Conservation (phyloP, 2,329 filamentous ascomycete genomes). For the Byssoonygena ceratinophila region DNA sequence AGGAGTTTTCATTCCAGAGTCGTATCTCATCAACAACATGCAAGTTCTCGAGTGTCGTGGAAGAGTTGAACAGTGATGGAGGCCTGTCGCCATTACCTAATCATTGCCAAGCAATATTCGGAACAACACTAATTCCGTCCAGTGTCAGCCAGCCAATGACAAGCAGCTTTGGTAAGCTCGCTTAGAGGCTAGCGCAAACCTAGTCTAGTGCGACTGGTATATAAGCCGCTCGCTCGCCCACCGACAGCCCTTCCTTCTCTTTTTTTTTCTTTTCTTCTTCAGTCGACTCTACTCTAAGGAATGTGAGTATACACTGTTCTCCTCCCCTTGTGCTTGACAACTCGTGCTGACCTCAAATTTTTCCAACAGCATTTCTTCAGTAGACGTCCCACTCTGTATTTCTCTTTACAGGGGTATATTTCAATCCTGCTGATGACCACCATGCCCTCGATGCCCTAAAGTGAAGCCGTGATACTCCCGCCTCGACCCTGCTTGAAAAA, state of each 20-base stretch:
- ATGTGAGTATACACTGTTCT: constrained; percentile 15
- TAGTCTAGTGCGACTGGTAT: neutral
- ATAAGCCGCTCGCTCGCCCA: neutral
- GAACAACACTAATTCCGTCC: no score
- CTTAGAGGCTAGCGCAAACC: constrained; percentile 4
- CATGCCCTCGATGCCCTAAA: constrained; percentile 79
- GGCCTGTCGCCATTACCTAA: no score
- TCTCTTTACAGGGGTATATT: constrained; percentile 81
- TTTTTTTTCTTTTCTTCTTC: constrained; percentile 12
- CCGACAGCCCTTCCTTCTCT: neutral
- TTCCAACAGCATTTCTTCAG: constrained; percentile 73
- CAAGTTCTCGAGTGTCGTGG: no score
- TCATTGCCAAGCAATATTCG: no score
- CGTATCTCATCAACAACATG: no score
- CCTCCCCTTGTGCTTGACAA: neutral
- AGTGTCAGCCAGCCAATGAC: neutral
- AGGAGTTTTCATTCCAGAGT: no score
- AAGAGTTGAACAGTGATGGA: no score
- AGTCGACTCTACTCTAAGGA: constrained; percentile 19
- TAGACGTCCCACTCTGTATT: constrained; percentile 84
- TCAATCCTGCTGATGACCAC: constrained; percentile 86
- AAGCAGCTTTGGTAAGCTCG: neutral
- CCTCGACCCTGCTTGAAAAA: constrained; percentile 22
- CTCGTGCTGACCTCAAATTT: constrained; percentile 13
- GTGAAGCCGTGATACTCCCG: constrained; percentile 59